Base-by-base conservation (phyloP, 768 basidiomycete genomes). In the Chiua virens region DNA sequence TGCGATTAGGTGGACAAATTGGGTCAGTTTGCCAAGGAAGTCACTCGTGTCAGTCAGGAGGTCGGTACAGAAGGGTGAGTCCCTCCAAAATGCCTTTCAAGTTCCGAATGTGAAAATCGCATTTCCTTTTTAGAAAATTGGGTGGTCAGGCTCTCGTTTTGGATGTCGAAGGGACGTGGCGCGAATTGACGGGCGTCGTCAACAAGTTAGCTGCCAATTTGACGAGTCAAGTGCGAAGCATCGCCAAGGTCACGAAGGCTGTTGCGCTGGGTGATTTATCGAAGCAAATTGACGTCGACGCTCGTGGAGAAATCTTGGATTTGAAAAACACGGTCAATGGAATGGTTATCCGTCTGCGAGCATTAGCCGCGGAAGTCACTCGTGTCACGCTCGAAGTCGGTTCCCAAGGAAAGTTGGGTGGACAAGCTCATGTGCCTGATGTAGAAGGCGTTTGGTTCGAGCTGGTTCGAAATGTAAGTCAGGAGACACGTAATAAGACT, bases 401-500 rank as follows among this genome's bases (percentile, higher is more conserved):
- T 59, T 87, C 83, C 55, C 87, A 93, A 73, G 92, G 92, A 15
- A 90, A 90, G 73, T 73, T 95, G 49, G 92, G 92, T 52, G 91
- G 91, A 40, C 89, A 93, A 68, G 92, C 91, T 1, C 76, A 85
- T 47, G 92, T 96, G 10, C 86, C 89, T 22, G 89, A 92, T 56
- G 91, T 93, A 21, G 87, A 93, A 64, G 92, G 92, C n/a, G 86
- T 89, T n/a, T 89, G 89, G 89, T 81, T 84, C 55, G 86, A 92
- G 64, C 73, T 90, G 69, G 89, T 89, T 50, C 73, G 81, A 43
- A 89, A 89, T 62, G 87, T 86, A 59, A 54, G 81, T 54, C 38
- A 4, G 8, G 36, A 34, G 30, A 42, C 34, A 34, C 37, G 32
- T 49, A 30, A 22, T 45, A 36, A 15, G 21, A 9, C 36, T 17